phyloP scores from a whole-genome alignment of 306 rosid species.

The Oxytropis ochrocephala region DNA sequence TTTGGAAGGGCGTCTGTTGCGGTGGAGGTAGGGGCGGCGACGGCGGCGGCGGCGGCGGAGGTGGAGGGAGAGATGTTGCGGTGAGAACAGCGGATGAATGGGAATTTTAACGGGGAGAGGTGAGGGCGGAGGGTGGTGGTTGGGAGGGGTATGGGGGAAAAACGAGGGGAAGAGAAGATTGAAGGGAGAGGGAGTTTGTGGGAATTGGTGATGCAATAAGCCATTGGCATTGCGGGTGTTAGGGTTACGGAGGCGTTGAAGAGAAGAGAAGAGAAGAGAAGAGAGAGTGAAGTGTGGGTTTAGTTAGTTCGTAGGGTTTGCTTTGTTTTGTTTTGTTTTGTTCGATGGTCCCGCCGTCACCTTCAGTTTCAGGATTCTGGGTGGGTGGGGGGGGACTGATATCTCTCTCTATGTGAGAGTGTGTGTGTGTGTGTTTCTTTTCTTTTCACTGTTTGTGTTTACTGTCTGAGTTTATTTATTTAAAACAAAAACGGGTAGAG shows the following conservation, averaged over 20 bases:
- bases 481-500: no score
- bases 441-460: no score
- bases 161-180: not conserved
- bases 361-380: no score
- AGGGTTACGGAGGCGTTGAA: not conserved
- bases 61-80: not conserved
- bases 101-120: not conserved
- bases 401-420: no score
- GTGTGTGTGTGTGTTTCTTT: no score
- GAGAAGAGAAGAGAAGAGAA: not conserved
- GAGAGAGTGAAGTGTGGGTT: not conserved
- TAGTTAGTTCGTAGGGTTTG: not conserved
- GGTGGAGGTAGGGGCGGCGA: not conserved
- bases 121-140: not conserved
- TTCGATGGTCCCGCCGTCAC: no score
- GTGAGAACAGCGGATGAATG: slow-evolving; percentile 15
- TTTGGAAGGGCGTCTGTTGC: not conserved
- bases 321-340: not conserved
- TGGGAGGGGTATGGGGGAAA: not conserved
- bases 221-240: slow-evolving; percentile 16
- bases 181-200: slow-evolving; percentile 9
- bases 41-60: not conserved
- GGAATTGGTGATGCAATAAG: slow-evolving; percentile 7
- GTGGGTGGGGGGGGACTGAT: no score
- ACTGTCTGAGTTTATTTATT: no score